Base-by-base conservation (phyloP, 495 filamentous ascomycete species). In the Halenospora varia region DNA sequence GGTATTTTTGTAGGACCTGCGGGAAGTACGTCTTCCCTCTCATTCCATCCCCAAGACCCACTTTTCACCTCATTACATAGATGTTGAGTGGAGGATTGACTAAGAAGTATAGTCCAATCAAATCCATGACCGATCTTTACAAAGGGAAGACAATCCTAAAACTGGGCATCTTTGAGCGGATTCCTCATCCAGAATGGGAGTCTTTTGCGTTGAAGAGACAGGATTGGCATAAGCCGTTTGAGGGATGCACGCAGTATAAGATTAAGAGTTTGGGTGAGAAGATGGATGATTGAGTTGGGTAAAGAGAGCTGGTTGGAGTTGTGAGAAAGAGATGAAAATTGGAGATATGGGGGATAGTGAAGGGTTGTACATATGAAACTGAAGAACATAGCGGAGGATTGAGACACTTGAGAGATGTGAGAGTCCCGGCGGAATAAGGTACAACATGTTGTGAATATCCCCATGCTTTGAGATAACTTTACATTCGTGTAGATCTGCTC, bases 121-220 rank as follows among this genome's bases (percentile, higher is more conserved):
- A 68, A 45, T 71, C 68, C 15, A 68, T 70, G 40, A 65, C 67
- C 3, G 40, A 57, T 11, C 18, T 61, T 11, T 63, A 59, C 13
- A 56, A 58, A 0, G 70, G 66, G 2, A 76, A 71, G 51, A 57
- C 68, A 2, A 58, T 77, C 6, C 20, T 76, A 17, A 77, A 77
- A 62, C 62, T 75, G 61, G 74, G 74, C 2, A 72, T 77, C 29
- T 73, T 75, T 53, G 69, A 68, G 11, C 66, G 69, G 13, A 74
- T 76, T 24, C 74, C 74, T 13, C 53, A 60, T 25, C 74, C 74
- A 4, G 71, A 73, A 51, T 56, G 57, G 51, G 73, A 77, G 60
- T 51, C 51, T 35, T 77, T 77, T 55, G 67, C 51, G 4, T 48
- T 44, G 8, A 66, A 71, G 40, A 53, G 63, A 15, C 72, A 75